Evolutionary conservation across 495 filamentous ascomycete genomes (phyloP), one percentile per base, ranked within the genome.

Genomic region (Penicillium flavigenum): DNA sequence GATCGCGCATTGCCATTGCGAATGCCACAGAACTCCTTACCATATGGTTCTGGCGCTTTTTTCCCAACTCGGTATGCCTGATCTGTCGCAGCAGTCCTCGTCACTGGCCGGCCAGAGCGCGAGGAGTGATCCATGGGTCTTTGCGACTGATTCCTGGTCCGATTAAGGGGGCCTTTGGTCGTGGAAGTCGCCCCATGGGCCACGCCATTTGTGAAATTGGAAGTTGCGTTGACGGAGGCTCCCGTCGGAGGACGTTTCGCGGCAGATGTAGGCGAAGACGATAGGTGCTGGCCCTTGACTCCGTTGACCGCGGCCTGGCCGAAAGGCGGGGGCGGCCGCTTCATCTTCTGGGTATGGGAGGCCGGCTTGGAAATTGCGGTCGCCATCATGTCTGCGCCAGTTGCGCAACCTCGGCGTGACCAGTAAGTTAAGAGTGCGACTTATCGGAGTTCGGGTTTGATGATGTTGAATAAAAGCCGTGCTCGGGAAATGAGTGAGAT

Each of bases 251-350:
- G 81, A 55, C 82, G 83, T 70, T 87, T 87, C 3, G 84, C 78
- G 12, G 85, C 76, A 59, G 84, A 75, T 24, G 83, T 84, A 38
- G 88, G 87, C 5, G 88, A 90, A 10, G 86, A 81, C 1, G 86
- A 87, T 2, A 83, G 79, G 27, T 80, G 79, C n/a, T 83, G 81
- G 51, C 84, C 72, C 59, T 79, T 81, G 57, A 83, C 80, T 41
- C 85, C 86, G 73, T 89, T 90, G 63, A 75, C 64, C 57, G 74
- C 70, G 47, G 85, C 80, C 64, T 88, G 86, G 48, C 85, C 77
- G 43, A 85, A 82, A 48, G 86, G 86, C 53, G 86, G 86, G 58
- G 84, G 78, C 57, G 88, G 87, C 32, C 88, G 87, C 72, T 90
- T 90, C 63, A 87, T 83, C 71, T 91, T 90, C 63, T 80, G 80